Conservation (phyloP, 306 rosid genomes). For the Castanea sativa region DNA sequence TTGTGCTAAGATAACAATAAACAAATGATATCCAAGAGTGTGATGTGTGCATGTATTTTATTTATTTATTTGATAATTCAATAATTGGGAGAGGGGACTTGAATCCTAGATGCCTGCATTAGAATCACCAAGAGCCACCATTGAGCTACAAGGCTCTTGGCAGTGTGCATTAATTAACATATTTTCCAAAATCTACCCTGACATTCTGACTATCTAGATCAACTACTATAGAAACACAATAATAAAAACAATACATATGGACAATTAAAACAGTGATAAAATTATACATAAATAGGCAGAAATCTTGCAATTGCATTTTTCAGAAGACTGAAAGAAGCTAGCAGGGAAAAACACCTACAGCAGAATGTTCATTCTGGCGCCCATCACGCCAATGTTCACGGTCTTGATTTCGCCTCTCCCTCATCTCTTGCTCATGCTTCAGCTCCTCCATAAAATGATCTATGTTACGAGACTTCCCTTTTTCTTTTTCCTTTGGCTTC, state of each 20-base stretch:
- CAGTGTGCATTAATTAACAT: too few species aligned
- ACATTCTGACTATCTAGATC: background rate
- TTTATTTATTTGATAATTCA: too few species aligned
- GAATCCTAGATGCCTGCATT: too few species aligned
- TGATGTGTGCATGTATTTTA: background rate
- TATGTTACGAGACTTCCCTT: constrained; percentile 84
- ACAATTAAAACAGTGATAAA: constrained; percentile 15
- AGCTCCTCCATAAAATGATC: constrained; percentile 98
- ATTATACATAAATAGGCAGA: background rate
- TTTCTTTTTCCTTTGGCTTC: constrained; percentile 86
- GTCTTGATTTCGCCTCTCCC: constrained; percentile 93
- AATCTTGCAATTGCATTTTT: background rate
- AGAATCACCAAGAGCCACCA: too few species aligned
- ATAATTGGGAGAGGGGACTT: too few species aligned
- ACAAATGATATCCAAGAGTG: background rate
- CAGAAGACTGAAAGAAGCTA: background rate
- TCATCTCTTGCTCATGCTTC: constrained; percentile 93
- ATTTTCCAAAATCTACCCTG: background rate
- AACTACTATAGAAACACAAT: background rate
- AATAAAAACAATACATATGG: background rate
- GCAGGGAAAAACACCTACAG: constrained; percentile 44
- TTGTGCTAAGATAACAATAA: background rate
- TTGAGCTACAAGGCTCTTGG: too few species aligned
- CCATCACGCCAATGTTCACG: constrained; percentile 90
- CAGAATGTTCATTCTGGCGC: constrained; percentile 61